Conservation (phyloP, 2,329 filamentous ascomycete species). For the Fusarium coicis region DNA sequence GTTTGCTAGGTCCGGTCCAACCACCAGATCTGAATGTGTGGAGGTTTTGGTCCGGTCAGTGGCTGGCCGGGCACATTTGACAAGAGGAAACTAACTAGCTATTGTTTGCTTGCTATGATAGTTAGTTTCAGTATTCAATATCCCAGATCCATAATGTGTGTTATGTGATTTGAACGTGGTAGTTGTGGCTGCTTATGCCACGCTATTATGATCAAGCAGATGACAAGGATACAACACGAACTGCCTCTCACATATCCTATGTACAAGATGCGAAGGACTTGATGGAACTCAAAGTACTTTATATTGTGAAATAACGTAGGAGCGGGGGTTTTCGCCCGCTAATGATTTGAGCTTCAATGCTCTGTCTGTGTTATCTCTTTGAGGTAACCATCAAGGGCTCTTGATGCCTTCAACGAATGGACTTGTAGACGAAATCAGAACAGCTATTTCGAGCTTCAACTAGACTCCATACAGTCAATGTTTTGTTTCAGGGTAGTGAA, state of each 20-base stretch:
- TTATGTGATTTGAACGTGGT: background rate
- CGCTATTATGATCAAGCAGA: background rate
- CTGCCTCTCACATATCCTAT: background rate
- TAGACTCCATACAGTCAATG: background rate
- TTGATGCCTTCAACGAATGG: background rate
- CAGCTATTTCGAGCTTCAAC: too few species aligned
- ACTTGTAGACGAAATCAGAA: background rate
- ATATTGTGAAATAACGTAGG: rapidly evolving
- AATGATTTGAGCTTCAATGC: background rate
- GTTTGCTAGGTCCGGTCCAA: background rate
- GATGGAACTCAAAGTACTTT: background rate
- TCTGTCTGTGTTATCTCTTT: background rate
- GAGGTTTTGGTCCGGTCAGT: background rate
- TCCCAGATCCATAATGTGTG: background rate
- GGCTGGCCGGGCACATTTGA: background rate
- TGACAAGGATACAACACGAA: background rate
- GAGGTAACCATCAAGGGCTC: too few species aligned
- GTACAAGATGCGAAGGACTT: background rate
- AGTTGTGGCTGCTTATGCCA: background rate
- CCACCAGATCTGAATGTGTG: background rate
- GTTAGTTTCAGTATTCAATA: background rate
- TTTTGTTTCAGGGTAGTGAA: background rate
- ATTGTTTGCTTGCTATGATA: background rate
- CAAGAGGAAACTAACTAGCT: background rate
- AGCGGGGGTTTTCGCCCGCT: background rate